phyloP scores from a whole-genome alignment of 2,329 filamentous ascomycete genomes.

The Nigrograna mackinnonii region DNA sequence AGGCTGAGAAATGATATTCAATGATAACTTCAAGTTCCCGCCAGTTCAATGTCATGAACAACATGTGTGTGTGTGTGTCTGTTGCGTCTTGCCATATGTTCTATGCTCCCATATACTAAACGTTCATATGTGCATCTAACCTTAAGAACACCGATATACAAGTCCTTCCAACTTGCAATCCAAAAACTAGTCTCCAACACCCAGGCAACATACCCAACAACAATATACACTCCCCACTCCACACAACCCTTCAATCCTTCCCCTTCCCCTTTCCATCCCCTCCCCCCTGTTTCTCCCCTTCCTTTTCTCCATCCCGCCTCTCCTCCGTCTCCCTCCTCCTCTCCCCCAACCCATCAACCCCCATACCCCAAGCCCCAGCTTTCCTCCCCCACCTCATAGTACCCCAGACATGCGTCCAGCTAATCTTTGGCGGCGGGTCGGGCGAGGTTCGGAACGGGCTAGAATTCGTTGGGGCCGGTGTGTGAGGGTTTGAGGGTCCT shows the following conservation, averaged over 20 bases:
- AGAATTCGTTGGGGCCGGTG: slow-evolving; percentile 44
- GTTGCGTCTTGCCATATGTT: too few relatives aligned
- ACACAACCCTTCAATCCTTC: not conserved
- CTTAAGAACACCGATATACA: too few relatives aligned
- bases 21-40: too few relatives aligned
- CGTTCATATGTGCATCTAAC: too few relatives aligned
- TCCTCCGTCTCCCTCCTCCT: slow-evolving; percentile 35
- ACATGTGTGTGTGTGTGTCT: too few relatives aligned
- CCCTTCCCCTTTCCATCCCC: slow-evolving; percentile 1
- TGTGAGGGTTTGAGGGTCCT: slow-evolving; percentile 7
- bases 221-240: too few relatives aligned
- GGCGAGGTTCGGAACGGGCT: slow-evolving; percentile 50
- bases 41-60: too few relatives aligned
- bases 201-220: too few relatives aligned
- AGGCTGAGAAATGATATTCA: too few relatives aligned
- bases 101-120: too few relatives aligned
- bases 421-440: slow-evolving; percentile 55
- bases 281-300: not conserved
- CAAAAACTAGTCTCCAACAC: too few relatives aligned
- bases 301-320: not conserved
- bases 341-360: slow-evolving; percentile 50
- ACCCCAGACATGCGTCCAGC: slow-evolving; percentile 58
- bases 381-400: slow-evolving; percentile 57
- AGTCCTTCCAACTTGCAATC: too few relatives aligned
- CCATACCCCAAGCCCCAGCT: slow-evolving; percentile 57